phyloP scores from a whole-genome alignment of 208 protist genomes.

The Acanthamoeba divionensis region DNA sequence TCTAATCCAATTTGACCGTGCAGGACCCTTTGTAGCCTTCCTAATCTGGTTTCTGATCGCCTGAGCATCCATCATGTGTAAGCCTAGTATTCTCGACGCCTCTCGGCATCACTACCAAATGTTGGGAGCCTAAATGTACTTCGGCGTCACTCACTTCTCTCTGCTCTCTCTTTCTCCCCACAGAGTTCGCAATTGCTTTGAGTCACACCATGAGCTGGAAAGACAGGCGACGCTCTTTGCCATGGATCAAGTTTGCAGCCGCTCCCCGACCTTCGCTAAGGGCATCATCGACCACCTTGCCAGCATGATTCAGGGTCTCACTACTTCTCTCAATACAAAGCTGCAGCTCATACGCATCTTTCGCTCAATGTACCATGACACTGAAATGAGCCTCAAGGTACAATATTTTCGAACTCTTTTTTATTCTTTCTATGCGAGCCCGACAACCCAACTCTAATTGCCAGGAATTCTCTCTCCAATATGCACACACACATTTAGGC shows the following conservation, averaged over 20 bases:
- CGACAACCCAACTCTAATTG: neutral
- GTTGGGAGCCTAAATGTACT: too few relatives aligned
- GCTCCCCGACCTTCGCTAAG: slow-evolving; percentile 7
- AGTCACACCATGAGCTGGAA: slow-evolving; percentile 30
- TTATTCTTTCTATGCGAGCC: too few relatives aligned
- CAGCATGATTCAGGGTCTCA: too few relatives aligned
- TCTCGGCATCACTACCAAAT: too few relatives aligned
- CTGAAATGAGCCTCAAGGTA: too few relatives aligned
- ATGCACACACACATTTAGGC: neutral
- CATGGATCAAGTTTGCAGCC: slow-evolving; percentile 6
- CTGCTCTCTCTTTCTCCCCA: too few relatives aligned
- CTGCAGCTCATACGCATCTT: slow-evolving; percentile 10
- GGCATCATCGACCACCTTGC: neutral
- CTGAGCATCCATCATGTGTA: slow-evolving; percentile 9
- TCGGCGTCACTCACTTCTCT: too few relatives aligned
- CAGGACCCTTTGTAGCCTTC: slow-evolving; percentile 1
- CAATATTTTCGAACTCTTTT: too few relatives aligned
- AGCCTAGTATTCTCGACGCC: too few relatives aligned
- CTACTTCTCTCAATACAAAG: neutral
- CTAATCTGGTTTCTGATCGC: neutral
- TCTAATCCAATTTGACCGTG: too few relatives aligned
- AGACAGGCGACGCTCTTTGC: neutral
- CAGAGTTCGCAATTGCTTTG: neutral
- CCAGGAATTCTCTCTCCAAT: neutral
- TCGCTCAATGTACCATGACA: slow-evolving; percentile 4